Conservation (phyloP, 805 yeast genomes). For the Clavispora santaluciae region DNA sequence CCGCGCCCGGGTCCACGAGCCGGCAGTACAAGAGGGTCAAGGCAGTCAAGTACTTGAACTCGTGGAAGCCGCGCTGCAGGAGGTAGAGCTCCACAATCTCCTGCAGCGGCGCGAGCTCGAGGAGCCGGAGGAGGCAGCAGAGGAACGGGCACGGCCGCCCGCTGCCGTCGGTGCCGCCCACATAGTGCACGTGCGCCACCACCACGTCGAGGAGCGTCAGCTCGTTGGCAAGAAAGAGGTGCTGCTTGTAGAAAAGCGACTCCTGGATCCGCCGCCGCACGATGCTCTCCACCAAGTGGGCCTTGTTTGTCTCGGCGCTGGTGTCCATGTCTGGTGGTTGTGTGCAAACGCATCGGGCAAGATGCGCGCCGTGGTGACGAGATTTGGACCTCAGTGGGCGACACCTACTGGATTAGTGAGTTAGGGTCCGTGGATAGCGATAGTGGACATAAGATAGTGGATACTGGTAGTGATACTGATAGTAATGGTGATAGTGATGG, state of each 20-base stretch:
- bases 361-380: too few species aligned
- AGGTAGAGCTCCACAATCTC: conserved; percentile 54
- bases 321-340: not conserved
- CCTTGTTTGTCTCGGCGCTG: too few species aligned
- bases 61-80: conserved; percentile 46
- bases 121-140: conserved; percentile 69
- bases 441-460: too few species aligned
- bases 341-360: too few species aligned
- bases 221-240: conserved; percentile 37
- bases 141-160: conserved; percentile 67
- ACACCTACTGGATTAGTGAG: too few species aligned
- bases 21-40: conserved; percentile 64
- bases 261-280: conserved; percentile 39
- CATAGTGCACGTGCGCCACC: conserved; percentile 30
- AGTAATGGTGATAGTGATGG: too few species aligned
- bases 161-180: conserved; percentile 56
- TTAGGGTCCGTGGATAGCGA: too few species aligned
- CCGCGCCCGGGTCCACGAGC: conserved; percentile 32
- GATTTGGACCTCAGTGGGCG: too few species aligned
- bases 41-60: conserved; percentile 73
- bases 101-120: conserved; percentile 67
- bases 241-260: conserved; percentile 39
- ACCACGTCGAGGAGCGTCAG: conserved; percentile 34
- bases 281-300: conserved; percentile 37
- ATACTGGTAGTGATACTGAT: too few species aligned